A percentile compares a stretch with the other conserved stretches of the same genome.
These are phyloP conservation scores for Chalciporus chontae DNA, from an alignment of 768 basidiomycete genomes.

Conservation along the genomic window DNA sequence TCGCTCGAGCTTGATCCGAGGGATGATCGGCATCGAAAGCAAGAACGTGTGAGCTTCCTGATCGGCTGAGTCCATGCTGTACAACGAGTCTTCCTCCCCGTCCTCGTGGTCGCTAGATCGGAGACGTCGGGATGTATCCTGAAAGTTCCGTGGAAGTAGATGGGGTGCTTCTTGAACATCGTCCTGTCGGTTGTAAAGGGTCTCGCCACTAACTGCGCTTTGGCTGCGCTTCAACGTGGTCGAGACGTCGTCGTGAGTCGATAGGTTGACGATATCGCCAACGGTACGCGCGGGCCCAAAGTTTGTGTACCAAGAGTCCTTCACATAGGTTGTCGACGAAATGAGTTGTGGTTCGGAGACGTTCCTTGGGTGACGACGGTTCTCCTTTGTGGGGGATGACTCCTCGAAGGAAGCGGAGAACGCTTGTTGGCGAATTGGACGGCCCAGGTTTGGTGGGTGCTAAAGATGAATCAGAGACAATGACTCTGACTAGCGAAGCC, in stretches of 20 bases:
- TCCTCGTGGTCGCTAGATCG: not conserved
- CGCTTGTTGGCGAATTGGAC: slow-evolving; percentile 1
- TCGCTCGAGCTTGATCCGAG: slow-evolving; percentile 25
- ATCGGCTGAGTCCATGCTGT: slow-evolving; percentile 26
- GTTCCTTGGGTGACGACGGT: slow-evolving; percentile 9
- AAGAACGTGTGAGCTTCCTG: slow-evolving; percentile 19
- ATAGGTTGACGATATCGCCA: slow-evolving; percentile 9
- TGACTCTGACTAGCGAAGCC: not conserved
- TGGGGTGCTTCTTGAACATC: not conserved
- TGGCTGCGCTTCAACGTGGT: not conserved
- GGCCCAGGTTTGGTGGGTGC: not conserved
- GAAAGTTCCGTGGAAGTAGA: not conserved
- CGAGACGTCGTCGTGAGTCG: not conserved
- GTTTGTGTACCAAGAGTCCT: slow-evolving; percentile 17
- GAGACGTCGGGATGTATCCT: not conserved
- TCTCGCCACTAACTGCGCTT: not conserved
- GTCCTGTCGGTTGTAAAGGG: not conserved
- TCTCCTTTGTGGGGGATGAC: not conserved
- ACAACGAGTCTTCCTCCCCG: slow-evolving; percentile 21
- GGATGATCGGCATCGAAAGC: slow-evolving; percentile 29
- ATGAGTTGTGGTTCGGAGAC: slow-evolving; percentile 23
- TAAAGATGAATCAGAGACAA: not conserved
- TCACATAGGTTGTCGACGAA: slow-evolving; percentile 15
- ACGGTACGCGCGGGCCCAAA: slow-evolving; percentile 8
- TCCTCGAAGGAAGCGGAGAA: not conserved